Percentiles rank a stretch among this genome's conserved stretches.
phyloP scores from a whole-genome alignment of 306 rosid species.

The Dalbergia cultrata region DNA sequence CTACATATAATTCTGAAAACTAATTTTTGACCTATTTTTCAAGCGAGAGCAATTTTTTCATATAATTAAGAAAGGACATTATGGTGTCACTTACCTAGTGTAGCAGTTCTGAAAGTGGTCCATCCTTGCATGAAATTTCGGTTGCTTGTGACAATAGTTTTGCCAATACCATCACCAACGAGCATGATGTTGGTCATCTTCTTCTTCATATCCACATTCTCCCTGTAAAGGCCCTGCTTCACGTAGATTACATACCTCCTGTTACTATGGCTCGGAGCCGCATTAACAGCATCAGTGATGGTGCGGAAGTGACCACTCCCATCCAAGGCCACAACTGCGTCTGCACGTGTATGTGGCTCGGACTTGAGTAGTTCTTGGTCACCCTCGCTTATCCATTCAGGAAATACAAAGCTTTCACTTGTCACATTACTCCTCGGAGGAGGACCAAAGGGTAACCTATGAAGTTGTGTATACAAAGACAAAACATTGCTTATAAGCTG shows the following conservation, averaged over 20 bases:
- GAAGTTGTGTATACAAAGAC: slow-evolving; percentile 74
- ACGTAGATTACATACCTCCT: slow-evolving; percentile 75
- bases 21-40: too few relatives aligned
- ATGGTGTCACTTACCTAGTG: slow-evolving; percentile 64
- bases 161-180: slow-evolving; percentile 86
- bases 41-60: too few relatives aligned
- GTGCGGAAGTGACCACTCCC: slow-evolving; percentile 80
- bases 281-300: slow-evolving; percentile 79
- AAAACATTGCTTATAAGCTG: slow-evolving; percentile 85
- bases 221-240: slow-evolving; percentile 78
- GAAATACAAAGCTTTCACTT: slow-evolving; percentile 49
- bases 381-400: slow-evolving; percentile 73
- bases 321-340: slow-evolving; percentile 79
- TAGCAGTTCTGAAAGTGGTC: slow-evolving; percentile 97
- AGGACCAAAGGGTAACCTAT: slow-evolving; percentile 67
- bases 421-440: slow-evolving; percentile 27
- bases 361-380: slow-evolving; percentile 70
- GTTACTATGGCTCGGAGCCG: slow-evolving; percentile 69
- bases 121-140: slow-evolving; percentile 95
- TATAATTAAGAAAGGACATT: too few relatives aligned
- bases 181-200: slow-evolving; percentile 87
- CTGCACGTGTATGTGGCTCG: slow-evolving; percentile 51
- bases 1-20: too few relatives aligned
- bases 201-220: slow-evolving; percentile 85
- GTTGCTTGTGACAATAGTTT: slow-evolving; percentile 72